phyloP scores from a whole-genome alignment of 2,329 filamentous ascomycete genomes.

The Penicillium thymicola region DNA sequence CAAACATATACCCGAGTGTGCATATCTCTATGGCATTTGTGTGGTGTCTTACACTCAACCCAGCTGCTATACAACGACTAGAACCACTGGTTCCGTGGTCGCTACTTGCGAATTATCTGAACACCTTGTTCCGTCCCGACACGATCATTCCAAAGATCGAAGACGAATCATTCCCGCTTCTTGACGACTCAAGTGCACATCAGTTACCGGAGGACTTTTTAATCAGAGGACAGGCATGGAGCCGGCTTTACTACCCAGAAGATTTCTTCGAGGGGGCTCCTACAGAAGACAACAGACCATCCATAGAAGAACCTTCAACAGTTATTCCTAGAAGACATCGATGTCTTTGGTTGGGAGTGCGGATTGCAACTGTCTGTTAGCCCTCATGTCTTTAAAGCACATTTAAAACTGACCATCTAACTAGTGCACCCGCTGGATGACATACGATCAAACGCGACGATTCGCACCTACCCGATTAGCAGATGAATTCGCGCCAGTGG shows the following conservation, averaged over 20 bases:
- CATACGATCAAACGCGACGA: slow-evolving; percentile 30
- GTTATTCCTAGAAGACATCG: slow-evolving; percentile 49
- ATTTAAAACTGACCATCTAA: slow-evolving; percentile 2
- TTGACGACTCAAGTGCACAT: slow-evolving; percentile 38
- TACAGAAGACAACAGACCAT: slow-evolving; percentile 55
- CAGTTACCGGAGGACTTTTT: slow-evolving; percentile 59
- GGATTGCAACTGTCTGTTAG: slow-evolving; percentile 42
- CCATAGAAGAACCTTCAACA: slow-evolving; percentile 50
- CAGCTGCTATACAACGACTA: slow-evolving; percentile 39
- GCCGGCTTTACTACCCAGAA: slow-evolving; percentile 47
- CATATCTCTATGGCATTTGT: slow-evolving; percentile 56
- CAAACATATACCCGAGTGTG: slow-evolving; percentile 53
- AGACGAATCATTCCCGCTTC: slow-evolving; percentile 41
- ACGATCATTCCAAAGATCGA: slow-evolving; percentile 37
- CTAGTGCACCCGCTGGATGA: slow-evolving; percentile 42
- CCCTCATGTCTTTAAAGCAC: background rate
- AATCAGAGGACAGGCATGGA: slow-evolving; percentile 56
- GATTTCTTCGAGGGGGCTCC: slow-evolving; percentile 51
- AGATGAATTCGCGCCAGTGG: slow-evolving; percentile 18
- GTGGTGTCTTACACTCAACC: slow-evolving; percentile 40
- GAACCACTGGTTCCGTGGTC: slow-evolving; percentile 51
- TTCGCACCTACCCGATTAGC: slow-evolving; percentile 36
- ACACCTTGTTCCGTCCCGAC: slow-evolving; percentile 47
- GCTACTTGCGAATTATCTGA: slow-evolving; percentile 51
- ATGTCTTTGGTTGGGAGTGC: slow-evolving; percentile 50